Percentiles rank a stretch among this genome's conserved stretches.
Evolutionary conservation across 2,329 filamentous ascomycete genomes (phyloP).

Genomic region (Didymella pomorum): DNA sequence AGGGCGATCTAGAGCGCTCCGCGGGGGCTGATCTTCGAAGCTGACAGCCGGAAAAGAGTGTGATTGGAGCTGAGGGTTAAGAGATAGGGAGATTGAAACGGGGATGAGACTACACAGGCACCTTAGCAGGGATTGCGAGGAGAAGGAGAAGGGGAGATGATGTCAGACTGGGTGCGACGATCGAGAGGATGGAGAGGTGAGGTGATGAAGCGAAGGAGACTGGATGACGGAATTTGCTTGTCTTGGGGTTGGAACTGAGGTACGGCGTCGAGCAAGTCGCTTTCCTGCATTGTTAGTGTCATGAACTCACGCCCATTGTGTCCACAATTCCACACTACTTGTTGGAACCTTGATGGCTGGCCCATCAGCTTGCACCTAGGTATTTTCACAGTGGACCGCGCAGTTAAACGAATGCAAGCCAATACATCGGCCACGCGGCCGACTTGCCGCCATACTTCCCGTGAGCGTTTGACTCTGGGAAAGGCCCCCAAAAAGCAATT

Average conservation of each 20-base stretch:
- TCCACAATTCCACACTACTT: conserved; percentile 1
- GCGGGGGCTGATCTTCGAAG: background rate
- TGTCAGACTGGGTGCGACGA: background rate
- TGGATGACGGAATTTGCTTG: background rate
- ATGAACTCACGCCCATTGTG: background rate
- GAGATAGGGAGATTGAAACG: background rate
- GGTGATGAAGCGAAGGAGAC: background rate
- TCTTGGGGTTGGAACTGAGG: background rate
- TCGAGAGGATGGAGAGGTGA: background rate
- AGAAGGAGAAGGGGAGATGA: background rate
- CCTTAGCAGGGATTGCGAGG: background rate
- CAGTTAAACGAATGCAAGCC: background rate
- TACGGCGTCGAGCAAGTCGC: background rate
- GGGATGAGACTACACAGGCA: conserved; percentile 1
- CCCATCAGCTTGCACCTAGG: background rate
- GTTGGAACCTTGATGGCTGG: background rate
- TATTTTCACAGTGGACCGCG: background rate
- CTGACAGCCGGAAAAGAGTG: background rate
- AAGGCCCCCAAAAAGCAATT: conserved; percentile 3
- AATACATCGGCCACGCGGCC: conserved; percentile 3
- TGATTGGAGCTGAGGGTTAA: background rate
- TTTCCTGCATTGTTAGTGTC: background rate
- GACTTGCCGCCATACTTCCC: background rate
- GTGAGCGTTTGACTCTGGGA: background rate
- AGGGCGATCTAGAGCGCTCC: conserved; percentile 10